These are phyloP conservation scores for Xylaria hypoxylon DNA, from an alignment of 2,329 filamentous ascomycete genomes.

Conservation along the genomic window DNA sequence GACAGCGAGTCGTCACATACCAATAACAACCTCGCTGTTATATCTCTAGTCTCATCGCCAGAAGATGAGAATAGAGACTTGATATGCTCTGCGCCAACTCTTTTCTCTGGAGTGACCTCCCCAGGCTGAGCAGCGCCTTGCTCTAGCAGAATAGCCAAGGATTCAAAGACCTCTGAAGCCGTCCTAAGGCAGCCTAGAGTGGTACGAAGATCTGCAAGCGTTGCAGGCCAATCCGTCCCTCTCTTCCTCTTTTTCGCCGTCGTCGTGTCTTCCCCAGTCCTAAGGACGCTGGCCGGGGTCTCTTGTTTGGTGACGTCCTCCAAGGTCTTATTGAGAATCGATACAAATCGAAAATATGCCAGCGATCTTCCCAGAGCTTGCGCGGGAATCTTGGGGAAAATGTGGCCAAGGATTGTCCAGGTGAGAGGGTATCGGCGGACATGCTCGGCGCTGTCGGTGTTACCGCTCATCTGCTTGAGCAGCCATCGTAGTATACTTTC, in stretches of 20 bases:
- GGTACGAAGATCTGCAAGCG: slow-evolving; percentile 56
- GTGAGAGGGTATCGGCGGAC: slow-evolving; percentile 67
- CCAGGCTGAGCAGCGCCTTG: slow-evolving; percentile 55
- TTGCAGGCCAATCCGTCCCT: slow-evolving; percentile 52
- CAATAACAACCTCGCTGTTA: slow-evolving; percentile 60
- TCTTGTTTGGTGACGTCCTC: slow-evolving; percentile 62
- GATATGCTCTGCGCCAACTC: slow-evolving; percentile 68
- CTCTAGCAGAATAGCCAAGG: slow-evolving; percentile 60
- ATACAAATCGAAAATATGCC: slow-evolving; percentile 75
- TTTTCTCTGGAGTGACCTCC: slow-evolving; percentile 54
- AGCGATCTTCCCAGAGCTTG: slow-evolving; percentile 78
- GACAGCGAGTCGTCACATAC: slow-evolving; percentile 58
- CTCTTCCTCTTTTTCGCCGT: slow-evolving; percentile 57
- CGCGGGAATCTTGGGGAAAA: slow-evolving; percentile 73
- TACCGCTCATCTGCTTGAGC: slow-evolving; percentile 69
- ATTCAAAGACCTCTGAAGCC: slow-evolving; percentile 61
- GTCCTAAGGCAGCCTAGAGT: slow-evolving; percentile 58
- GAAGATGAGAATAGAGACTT: slow-evolving; percentile 66
- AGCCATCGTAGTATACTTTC: slow-evolving; percentile 72
- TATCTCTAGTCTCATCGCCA: slow-evolving; percentile 59
- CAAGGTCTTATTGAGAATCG: slow-evolving; percentile 73
- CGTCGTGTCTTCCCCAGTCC: slow-evolving; percentile 44
- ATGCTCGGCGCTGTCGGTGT: slow-evolving; percentile 60
- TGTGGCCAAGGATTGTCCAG: slow-evolving; percentile 71
- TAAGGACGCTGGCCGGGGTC: slow-evolving; percentile 28